Evolutionary conservation across 352 stramenopile species (phyloP).

Genomic region (Pythium apleroticum): DNA sequence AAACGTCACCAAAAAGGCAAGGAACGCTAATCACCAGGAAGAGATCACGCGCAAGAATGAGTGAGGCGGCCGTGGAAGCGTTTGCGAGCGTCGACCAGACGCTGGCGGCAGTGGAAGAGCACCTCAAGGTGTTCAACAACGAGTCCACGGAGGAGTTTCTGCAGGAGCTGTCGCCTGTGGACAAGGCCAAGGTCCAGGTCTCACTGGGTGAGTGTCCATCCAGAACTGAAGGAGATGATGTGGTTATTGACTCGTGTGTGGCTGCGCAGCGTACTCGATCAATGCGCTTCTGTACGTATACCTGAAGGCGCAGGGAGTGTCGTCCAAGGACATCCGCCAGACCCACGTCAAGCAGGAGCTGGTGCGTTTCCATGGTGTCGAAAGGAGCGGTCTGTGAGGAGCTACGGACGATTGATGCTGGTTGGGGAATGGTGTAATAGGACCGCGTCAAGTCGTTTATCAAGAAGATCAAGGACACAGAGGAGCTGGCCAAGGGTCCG

Average conservation of each 20-base stretch:
- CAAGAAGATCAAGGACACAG: conserved; percentile 89
- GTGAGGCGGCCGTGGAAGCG: conserved; percentile 58
- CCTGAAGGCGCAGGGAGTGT: conserved; percentile 85
- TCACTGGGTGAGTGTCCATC: conserved; percentile 56
- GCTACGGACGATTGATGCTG: not conserved
- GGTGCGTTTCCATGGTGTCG: conserved; percentile 27
- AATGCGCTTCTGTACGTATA: conserved; percentile 88
- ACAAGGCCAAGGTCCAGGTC: conserved; percentile 84
- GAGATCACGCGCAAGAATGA: conserved; percentile 34
- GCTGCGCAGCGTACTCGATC: conserved; percentile 69
- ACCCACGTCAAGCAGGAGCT: conserved; percentile 90
- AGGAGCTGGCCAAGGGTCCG: conserved; percentile 76
- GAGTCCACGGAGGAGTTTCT: conserved; percentile 58
- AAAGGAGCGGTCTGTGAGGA: not conserved
- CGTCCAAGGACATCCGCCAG: conserved; percentile 85
- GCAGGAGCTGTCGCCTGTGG: conserved; percentile 56
- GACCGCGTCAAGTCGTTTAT: conserved; percentile 87
- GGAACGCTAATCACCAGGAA: conserved; percentile 13
- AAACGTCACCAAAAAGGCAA: conserved; percentile 23
- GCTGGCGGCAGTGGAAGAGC: conserved; percentile 70
- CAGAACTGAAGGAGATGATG: not conserved
- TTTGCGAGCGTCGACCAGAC: conserved; percentile 79
- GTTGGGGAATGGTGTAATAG: conserved; percentile 23
- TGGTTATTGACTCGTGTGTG: not conserved
- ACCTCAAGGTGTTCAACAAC: conserved; percentile 59